These are phyloP conservation scores for Rubia tinctorum DNA, from an alignment of 305 asterid species.

Conservation along the genomic window DNA sequence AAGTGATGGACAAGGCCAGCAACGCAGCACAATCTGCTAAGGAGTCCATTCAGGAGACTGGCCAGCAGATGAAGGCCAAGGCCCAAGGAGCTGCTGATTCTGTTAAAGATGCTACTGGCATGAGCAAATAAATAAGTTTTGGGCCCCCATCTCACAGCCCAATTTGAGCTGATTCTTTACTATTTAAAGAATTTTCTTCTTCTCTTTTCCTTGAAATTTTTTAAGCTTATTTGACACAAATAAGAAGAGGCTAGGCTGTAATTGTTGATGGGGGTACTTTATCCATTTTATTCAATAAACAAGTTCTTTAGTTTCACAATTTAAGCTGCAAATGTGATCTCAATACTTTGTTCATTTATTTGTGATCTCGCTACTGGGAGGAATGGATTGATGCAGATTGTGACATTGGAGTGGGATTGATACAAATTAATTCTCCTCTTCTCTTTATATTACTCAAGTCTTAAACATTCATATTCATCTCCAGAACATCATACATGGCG, in stretches of 20 bases:
- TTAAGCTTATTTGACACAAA: not conserved
- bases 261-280: not conserved
- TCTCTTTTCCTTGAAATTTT: not conserved
- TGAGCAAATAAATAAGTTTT: conserved; percentile 37
- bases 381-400: too few relatives aligned
- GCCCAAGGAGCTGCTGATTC: conserved; percentile 71
- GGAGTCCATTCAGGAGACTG: conserved; percentile 62
- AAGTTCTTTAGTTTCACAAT: not conserved
- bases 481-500: too few relatives aligned
- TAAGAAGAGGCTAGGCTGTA: not conserved
- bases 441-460: too few relatives aligned
- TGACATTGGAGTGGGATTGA: too few relatives aligned
- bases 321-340: not conserved
- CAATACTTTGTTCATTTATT: not conserved
- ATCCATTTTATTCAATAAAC: not conserved
- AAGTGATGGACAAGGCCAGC: conserved; percentile 57
- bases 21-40: conserved; percentile 68
- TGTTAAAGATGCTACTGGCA: conserved; percentile 66
- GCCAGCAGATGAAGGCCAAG: conserved; percentile 44
- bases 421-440: too few relatives aligned
- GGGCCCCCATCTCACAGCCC: not conserved
- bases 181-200: not conserved
- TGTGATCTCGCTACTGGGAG: too few relatives aligned
- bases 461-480: too few relatives aligned
- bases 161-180: not conserved